These are phyloP conservation scores for Chrysanthemum makinoi DNA, from an alignment of 129 eudicot genomes.

Conservation along the genomic window DNA sequence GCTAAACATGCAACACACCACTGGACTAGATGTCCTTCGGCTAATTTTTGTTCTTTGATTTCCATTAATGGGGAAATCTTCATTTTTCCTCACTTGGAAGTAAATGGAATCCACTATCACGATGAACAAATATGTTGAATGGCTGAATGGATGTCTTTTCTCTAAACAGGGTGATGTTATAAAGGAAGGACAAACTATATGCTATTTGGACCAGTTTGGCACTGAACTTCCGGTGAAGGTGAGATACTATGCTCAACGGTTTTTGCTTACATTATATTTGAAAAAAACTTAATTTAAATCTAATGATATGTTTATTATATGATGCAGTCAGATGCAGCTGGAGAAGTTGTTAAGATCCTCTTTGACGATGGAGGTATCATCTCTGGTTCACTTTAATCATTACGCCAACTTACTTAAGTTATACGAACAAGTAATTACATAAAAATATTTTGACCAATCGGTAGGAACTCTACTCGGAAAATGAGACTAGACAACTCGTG, in stretches of 20 bases:
- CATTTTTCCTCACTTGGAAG: background rate
- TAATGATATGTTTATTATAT: conserved; percentile 1
- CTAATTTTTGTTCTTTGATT: too few relatives aligned
- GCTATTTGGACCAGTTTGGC: conserved; percentile 83
- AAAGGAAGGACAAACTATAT: conserved; percentile 76
- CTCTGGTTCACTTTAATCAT: conserved; percentile 4
- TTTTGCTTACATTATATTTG: background rate
- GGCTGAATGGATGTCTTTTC: background rate
- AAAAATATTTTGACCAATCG: background rate
- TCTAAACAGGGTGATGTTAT: conserved; percentile 67
- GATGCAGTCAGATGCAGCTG: conserved; percentile 77
- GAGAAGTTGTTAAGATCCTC: conserved; percentile 81
- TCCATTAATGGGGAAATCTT: background rate
- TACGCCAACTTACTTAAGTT: background rate
- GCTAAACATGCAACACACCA: too few relatives aligned
- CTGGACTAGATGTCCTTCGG: too few relatives aligned
- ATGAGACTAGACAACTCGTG: too few relatives aligned
- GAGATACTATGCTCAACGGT: background rate
- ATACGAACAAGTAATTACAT: conserved; percentile 1
- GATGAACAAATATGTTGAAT: background rate
- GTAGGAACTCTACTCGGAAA: too few relatives aligned
- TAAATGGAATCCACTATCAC: background rate
- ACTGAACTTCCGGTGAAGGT: conserved; percentile 77
- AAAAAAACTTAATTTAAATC: conserved; percentile 4
- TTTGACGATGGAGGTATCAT: conserved; percentile 74